A percentile compares a stretch with the other conserved stretches of the same genome.
phyloP scores from a whole-genome alignment of 2,329 filamentous ascomycete species.

The Gnomoniopsis sp. region DNA sequence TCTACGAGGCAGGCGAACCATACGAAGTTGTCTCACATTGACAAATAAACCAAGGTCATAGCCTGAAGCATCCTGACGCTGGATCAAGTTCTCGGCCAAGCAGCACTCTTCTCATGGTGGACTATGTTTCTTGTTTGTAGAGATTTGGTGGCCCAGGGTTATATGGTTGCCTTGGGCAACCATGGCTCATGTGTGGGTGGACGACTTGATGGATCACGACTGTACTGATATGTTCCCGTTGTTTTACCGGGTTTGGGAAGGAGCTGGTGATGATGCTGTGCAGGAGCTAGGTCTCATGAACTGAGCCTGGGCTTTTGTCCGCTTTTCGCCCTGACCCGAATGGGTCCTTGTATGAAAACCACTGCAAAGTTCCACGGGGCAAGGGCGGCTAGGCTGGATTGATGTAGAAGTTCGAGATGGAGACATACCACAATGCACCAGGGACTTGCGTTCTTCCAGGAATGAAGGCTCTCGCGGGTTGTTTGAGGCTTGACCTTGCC shows the following conservation, averaged over 20 bases:
- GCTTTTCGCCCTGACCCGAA: not conserved
- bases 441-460: too few relatives aligned
- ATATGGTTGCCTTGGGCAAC: not conserved
- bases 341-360: slow-evolving; percentile 11
- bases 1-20: too few relatives aligned
- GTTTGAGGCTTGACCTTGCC: not conserved
- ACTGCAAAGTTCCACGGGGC: slow-evolving; percentile 1
- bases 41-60: not conserved
- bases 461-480: not conserved
- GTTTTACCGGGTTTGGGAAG: slow-evolving; percentile 4
- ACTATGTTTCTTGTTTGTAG: not conserved
- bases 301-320: not conserved
- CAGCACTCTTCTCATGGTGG: not conserved
- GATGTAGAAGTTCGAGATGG: not conserved
- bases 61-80: not conserved
- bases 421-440: not conserved
- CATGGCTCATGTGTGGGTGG: slow-evolving; percentile 2
- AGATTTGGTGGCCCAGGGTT: slow-evolving; percentile 1
- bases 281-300: not conserved
- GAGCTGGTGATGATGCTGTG: not conserved
- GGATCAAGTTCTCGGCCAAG: not conserved
- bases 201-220: slow-evolving; percentile 10
- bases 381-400: slow-evolving; percentile 2
- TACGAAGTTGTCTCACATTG: too few relatives aligned
- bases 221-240: slow-evolving; percentile 10